Base-by-base conservation (phyloP, 352 stramenopile species). In the Pythium guiyangense region DNA sequence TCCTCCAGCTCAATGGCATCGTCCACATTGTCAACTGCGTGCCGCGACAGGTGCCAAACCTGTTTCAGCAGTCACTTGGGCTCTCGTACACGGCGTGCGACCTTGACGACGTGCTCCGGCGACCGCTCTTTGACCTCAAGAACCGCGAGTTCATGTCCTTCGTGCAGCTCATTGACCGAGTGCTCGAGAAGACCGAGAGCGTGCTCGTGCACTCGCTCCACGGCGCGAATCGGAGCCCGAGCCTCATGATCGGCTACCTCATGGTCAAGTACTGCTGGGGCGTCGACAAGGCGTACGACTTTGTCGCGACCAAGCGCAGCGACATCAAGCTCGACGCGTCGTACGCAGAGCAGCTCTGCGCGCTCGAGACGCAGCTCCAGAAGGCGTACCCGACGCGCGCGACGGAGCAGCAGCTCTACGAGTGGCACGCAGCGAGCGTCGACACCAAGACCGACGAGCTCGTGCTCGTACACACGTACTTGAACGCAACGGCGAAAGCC, bases 181-280 rank as follows among this genome's bases (percentile, higher is more conserved):
- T 80, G n/a, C 73, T 95, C 17, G 80, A 95, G 48, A 63, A 70
- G 26, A 95, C 88, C 11, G 80, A 96, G 44, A 90, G 84, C 59
- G 83, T 97, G 45, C 69, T 97, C 17, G 81, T 97, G 51, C 88
- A 97, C 63, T 96, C 84, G 35, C 66, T 96, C 27, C 75, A 94
- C 25, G 89, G 90, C 2, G 66, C 79, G 31, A 88, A 87, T 26
- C 78, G 91, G 25, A 95, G 82, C 31, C 85, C 85, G 37, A 85
- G 86, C 42, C 73, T 94, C 29, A 86, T 96, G 66, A 77, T 96
- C 44, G 84, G 77, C 43, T 98, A 97, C 62, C 67, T 97, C 20
- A 97, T 97, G 90, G 77, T 88, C 45, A 96, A 87, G 62, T 97
- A 97, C 66, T 86, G 85, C 51, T 98, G 92, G 92, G 85, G 89